Evolutionary conservation across 2,329 filamentous ascomycete genomes (phyloP), one percentile per base, ranked within the genome.

Genomic region (Dactylellina sp.): DNA sequence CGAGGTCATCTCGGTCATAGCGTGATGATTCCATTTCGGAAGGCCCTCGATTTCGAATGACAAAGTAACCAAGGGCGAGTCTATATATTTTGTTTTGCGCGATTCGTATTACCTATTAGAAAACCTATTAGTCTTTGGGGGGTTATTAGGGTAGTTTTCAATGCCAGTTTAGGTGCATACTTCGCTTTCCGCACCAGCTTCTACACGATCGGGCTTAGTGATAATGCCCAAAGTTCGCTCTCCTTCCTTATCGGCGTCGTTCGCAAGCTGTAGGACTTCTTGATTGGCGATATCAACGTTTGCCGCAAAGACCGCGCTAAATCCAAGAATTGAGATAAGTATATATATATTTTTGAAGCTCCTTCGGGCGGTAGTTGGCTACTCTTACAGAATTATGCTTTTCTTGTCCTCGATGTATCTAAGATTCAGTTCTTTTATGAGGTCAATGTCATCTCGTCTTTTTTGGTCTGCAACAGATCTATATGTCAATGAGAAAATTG

Each of bases 161-260:
- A n/a, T n/a, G n/a, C n/a, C n/a, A n/a, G n/a, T n/a, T n/a, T n/a
- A n/a, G 14, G 22, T 9, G 20, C 39, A 18, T 37, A 81, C 76
- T 7, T 66, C 76, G 0, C 68, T 14, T 42, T 81, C 79, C 0
- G 79, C 77, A 0, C 80, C 80, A 25, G 76, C 70, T 42, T 81
- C 79, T 6, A 84, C 83, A 0, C 89, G 80, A 65, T 90, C 88
- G 0, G 86, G 85, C 75, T 89, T 89, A 0, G 87, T 89, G 0
- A 89, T 80, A 1, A 85, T 80, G 0, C 82, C 82, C 0, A 85
- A 60, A 0, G 83, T 85, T 42, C 83, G 78, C 32, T 77, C 72
- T 0, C 83, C 82, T 2, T 76, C 65, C 0, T 70, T 75, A 75
- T 85, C 83, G 22, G 77, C 71, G 9, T 81, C 76, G 18, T 79